Conservation (phyloP, 306 rosid genomes). For the Vachellia pachyceras region DNA sequence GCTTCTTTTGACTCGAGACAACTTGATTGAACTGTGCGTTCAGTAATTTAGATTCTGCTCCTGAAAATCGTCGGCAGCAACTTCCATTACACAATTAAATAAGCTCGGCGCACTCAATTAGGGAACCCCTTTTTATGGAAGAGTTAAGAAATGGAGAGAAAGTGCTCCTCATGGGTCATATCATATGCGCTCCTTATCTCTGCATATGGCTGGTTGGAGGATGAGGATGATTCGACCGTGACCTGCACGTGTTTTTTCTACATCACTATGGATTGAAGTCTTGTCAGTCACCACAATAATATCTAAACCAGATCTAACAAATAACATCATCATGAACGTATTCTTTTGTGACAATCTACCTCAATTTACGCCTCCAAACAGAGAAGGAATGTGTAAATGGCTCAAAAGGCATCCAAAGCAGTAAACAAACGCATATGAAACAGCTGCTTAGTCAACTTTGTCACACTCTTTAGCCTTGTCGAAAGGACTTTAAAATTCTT, state of each 20-base stretch:
- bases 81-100: background rate
- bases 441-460: background rate
- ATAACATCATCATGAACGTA: background rate
- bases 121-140: background rate
- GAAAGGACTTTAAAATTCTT: background rate
- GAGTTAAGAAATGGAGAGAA: background rate
- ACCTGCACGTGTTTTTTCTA: background rate
- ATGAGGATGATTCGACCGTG: background rate
- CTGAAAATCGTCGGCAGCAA: background rate
- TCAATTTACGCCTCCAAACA: background rate
- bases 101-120: background rate
- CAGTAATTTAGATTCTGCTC: background rate
- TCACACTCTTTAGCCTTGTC: background rate
- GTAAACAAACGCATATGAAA: background rate
- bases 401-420: background rate
- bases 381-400: background rate
- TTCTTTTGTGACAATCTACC: background rate
- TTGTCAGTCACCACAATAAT: background rate
- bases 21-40: background rate
- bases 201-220: background rate
- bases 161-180: background rate
- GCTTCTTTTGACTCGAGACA: background rate
- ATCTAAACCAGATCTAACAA: background rate
- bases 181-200: background rate
- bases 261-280: background rate